Conservation (phyloP, 169 alveolate species). For the Eimeria brunetti region DNA sequence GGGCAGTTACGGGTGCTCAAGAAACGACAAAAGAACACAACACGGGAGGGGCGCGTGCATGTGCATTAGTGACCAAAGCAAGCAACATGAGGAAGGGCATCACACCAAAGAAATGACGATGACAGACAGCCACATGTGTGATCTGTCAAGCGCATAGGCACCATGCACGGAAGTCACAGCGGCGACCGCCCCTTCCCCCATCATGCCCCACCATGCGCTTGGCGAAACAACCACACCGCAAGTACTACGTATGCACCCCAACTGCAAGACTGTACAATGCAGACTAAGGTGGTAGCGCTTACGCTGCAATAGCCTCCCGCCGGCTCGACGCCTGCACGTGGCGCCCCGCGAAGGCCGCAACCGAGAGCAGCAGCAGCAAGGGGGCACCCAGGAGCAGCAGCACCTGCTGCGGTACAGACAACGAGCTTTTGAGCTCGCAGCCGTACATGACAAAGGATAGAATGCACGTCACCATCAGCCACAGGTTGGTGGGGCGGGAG, state of each 20-base stretch:
- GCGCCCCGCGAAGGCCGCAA: conserved; percentile 31
- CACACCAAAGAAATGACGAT: neutral
- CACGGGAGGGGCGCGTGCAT: neutral
- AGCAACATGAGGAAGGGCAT: neutral
- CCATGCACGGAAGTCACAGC: neutral
- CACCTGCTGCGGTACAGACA: conserved; percentile 7
- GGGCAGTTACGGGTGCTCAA: too few relatives aligned
- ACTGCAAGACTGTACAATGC: neutral
- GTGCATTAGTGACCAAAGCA: neutral
- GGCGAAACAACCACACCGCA: too few relatives aligned
- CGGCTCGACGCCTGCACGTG: conserved; percentile 18
- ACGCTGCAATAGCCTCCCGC: conserved; percentile 50
- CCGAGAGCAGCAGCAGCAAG: conserved; percentile 47
- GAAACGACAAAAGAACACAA: too few relatives aligned
- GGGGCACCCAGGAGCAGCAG: conserved; percentile 66
- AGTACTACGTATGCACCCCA: neutral
- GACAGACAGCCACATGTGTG: neutral
- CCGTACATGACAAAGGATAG: conserved; percentile 29
- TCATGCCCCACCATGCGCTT: too few relatives aligned
- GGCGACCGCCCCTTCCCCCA: neutral
- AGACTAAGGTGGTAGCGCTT: neutral
- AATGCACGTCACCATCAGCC: conserved; percentile 34
- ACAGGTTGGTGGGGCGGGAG: conserved; percentile 33
- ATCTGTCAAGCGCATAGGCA: neutral
- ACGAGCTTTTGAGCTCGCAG: neutral